Base-by-base conservation (phyloP, 2,329 filamentous ascomycete species). In the Samsoniella hepiali region DNA sequence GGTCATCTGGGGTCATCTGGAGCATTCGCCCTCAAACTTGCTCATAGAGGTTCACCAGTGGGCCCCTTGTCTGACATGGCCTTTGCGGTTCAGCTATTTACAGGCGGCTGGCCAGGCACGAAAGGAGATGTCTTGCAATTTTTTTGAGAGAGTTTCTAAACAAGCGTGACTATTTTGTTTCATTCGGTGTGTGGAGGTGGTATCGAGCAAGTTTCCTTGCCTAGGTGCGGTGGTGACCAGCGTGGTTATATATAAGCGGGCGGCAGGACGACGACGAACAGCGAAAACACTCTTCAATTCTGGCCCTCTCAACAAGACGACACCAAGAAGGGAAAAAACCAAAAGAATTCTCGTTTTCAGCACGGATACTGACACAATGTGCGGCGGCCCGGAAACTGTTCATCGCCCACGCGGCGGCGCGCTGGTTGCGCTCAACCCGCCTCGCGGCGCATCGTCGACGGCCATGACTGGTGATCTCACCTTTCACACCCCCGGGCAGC, bases 341-440 rank as follows among this genome's bases (percentile, higher is more conserved):
- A 6, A 32, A 15, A 29, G 3, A 7, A 8, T 49, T 2, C 8
- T 49, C 22, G 11, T 31, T 31, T 49, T 27, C 9, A 45, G 3
- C 6, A 29, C n/a, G 9, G n/a, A 38, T 3, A 22, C 9, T 1
- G 13, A 7, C 15, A 31, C 34, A 27, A 82, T 82, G 80, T 82
- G 58, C 36, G 58, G 80, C 65, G 79, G 80, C 50, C 75, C 75
- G 5, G 75, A 81, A 57, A 74, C 68, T 62, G 74, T 75, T 11
- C 73, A 76, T 63, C 70, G 74, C 54, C 77, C 79, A 10, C 74
- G 75, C 45, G 79, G 80, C 63, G 80, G 80, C 40, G 80, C 80
- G 17, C 74, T 82, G 57, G 80, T 74, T 8, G 78, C 80, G 7
- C 75, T 82, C 53, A 75, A 69, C 22, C 72, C 74, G 45, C 71